Base-by-base conservation (phyloP, 352 stramenopile genomes). In the Phytophthora cryptogea region DNA sequence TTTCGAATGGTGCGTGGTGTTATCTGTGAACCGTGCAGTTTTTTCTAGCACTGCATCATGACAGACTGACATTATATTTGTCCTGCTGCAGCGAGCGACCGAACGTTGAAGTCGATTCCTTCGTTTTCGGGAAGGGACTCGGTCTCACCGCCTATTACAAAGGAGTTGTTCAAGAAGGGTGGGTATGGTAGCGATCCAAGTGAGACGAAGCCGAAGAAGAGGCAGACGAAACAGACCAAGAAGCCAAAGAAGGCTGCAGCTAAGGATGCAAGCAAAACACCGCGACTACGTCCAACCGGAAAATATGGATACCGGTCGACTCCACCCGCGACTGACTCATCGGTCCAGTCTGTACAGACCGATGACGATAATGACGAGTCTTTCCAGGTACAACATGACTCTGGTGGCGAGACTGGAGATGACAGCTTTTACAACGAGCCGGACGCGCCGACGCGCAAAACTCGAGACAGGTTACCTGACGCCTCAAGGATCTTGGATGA, bases 301-400 rank as follows among this genome's bases (percentile, higher is more conserved):
- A 89, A 78, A 23, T 78, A 76, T 17, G 66, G 51, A n/a, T 86
- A 86, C 63, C 78, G 86, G 37, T 76, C 68, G 20, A 66, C 54
- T n/a, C 64, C 78, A 0, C 57, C 66, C 10, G 71, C 53, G 20
- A 76, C 82, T n/a, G 57, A 77, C 17, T 57, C 59, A 1, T 88
- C 82, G 17, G 74, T 72, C 11, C 63, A 77, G 36, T 74, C 70
- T 9, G 43, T 76, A 4, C 74, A 78, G 23, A 90, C 80, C 8
- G 85, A 89, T 36, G 72, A 76, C 9, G 63, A 72, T 31, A 69
- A 81, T 8, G 81, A 90, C 48, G 78, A 83, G 42, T 83, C 83
- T 2, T 81, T 89, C 40, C 59, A 87, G 26, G 60, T 50, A 0
- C 75, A 60, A 23, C 80, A 69, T 35, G 76, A 79, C 16, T 72